Percentiles rank a stretch among this genome's conserved stretches.
These are phyloP conservation scores for Diaporthe nobilis DNA, from an alignment of 2,329 filamentous ascomycete species.

Conservation along the genomic window DNA sequence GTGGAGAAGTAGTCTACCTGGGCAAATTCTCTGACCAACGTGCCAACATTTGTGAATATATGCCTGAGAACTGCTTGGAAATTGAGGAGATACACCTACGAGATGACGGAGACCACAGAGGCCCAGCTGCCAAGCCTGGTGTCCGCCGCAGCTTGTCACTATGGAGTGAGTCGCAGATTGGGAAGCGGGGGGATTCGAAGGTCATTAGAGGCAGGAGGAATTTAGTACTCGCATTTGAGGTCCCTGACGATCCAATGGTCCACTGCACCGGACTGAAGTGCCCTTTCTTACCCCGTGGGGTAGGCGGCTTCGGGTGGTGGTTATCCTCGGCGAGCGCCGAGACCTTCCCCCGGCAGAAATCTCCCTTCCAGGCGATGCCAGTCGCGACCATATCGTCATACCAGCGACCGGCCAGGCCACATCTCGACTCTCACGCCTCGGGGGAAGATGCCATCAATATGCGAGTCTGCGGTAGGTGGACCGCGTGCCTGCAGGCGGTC, in stretches of 20 bases:
- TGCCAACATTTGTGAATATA: neutral
- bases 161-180: neutral
- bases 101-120: neutral
- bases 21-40: neutral
- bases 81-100: neutral
- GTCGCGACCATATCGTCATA: conserved; percentile 2
- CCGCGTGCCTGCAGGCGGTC: conserved; percentile 4
- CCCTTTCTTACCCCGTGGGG: conserved; percentile 23
- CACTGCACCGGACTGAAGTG: conserved; percentile 1
- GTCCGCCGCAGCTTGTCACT: neutral
- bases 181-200: neutral
- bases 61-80: neutral
- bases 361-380: neutral
- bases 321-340: conserved; percentile 11
- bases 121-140: neutral
- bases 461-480: neutral
- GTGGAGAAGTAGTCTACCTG: neutral
- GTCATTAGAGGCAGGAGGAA: neutral
- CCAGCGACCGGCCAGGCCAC: neutral
- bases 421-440: neutral
- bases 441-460: conserved; percentile 5
- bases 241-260: conserved; percentile 14
- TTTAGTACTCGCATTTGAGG: neutral
- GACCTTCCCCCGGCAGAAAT: conserved; percentile 11
- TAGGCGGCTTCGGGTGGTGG: neutral